phyloP scores from a whole-genome alignment of 371 early-diverging fungal genomes.

The Saksenaea oblongispora region DNA sequence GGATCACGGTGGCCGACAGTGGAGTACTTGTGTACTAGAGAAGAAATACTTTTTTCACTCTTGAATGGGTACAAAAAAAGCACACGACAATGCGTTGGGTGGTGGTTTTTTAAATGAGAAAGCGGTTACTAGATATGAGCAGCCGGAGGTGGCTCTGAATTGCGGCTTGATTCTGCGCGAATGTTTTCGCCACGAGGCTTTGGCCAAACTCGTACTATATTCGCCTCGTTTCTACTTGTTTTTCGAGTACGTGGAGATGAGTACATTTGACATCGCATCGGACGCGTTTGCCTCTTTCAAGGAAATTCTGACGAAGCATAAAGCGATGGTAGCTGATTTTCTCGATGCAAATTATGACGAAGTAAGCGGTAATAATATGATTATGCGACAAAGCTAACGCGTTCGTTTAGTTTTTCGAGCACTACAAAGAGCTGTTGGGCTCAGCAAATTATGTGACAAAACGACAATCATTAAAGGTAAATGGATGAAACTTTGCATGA shows the following conservation, averaged over 20 bases:
- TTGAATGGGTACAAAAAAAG: slow-evolving; percentile 70
- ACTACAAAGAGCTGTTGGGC: slow-evolving; percentile 81
- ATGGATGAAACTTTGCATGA: not conserved
- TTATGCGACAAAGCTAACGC: not conserved
- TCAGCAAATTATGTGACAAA: slow-evolving; percentile 97
- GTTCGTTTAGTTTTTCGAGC: slow-evolving; percentile 77
- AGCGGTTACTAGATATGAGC: slow-evolving; percentile 72
- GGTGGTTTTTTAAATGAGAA: not conserved
- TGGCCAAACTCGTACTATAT: slow-evolving; percentile 84
- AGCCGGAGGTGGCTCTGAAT: slow-evolving; percentile 93
- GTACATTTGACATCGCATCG: slow-evolving; percentile 96
- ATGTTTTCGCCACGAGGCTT: slow-evolving; percentile 91
- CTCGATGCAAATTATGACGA: slow-evolving; percentile 87
- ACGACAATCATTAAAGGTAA: slow-evolving; percentile 95
- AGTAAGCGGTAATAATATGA: slow-evolving; percentile 41
- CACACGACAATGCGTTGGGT: not conserved
- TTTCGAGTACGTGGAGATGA: slow-evolving; percentile 92
- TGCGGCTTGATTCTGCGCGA: slow-evolving; percentile 97
- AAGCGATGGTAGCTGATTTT: slow-evolving; percentile 87
- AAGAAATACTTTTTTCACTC: slow-evolving; percentile 80
- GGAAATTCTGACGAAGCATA: slow-evolving; percentile 95
- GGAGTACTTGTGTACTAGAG: slow-evolving; percentile 86
- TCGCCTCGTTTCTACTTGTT: slow-evolving; percentile 89
- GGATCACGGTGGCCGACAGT: slow-evolving; percentile 95
- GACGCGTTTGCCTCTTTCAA: slow-evolving; percentile 98